phyloP scores from a whole-genome alignment of 495 filamentous ascomycete genomes.

The Pseudomonodictys pantanalensis region DNA sequence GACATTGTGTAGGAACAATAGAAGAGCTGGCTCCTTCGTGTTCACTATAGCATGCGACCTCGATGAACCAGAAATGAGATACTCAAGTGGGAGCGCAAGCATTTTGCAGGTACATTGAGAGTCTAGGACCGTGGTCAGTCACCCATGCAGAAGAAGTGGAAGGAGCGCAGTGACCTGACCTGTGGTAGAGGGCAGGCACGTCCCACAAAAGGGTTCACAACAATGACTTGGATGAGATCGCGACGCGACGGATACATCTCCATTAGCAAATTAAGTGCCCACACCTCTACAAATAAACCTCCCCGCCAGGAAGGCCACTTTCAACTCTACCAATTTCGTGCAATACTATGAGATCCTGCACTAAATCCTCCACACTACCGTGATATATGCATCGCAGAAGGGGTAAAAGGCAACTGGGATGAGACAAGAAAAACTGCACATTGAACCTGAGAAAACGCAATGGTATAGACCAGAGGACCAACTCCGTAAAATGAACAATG shows the following conservation, averaged over 20 bases:
- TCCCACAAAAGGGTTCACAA: too few relatives aligned
- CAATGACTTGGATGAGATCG: too few relatives aligned
- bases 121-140: too few relatives aligned
- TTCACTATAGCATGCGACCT: too few relatives aligned
- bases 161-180: too few relatives aligned
- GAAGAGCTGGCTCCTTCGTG: too few relatives aligned
- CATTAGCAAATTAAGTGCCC: constrained; percentile 20
- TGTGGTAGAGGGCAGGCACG: neutral
- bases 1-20: neutral
- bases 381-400: constrained; percentile 27
- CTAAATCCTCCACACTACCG: constrained; percentile 13
- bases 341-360: constrained; percentile 6
- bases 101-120: too few relatives aligned
- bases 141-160: too few relatives aligned
- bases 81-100: too few relatives aligned
- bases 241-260: neutral
- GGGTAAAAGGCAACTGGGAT: neutral
- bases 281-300: neutral
- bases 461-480: constrained; percentile 28
- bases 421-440: constrained; percentile 3
- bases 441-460: neutral
- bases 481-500: constrained; percentile 26
- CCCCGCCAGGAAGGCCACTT: constrained; percentile 8
- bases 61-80: too few relatives aligned
- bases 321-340: constrained; percentile 17